Evolutionary conservation across 2,329 filamentous ascomycete species (phyloP), one percentile per base, ranked within the genome.

Genomic region (Hymenoscyphus fraxineus): DNA sequence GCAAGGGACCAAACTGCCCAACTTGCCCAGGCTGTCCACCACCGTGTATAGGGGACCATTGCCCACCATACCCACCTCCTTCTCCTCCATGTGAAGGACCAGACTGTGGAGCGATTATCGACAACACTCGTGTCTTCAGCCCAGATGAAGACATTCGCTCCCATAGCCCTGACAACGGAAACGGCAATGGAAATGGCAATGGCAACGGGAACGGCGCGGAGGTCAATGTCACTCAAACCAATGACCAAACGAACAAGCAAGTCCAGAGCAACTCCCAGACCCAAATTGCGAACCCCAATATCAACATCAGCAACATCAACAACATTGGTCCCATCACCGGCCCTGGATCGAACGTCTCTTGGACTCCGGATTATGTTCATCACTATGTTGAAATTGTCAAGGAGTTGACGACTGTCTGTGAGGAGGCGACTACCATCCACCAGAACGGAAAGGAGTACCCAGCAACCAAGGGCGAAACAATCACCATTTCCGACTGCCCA

Each of bases 401-500:
- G 62, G 77, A 81, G 51, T 78, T 78, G 65, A 79, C 80, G 12
- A 70, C 80, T 70, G 73, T 81, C 79, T 83, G 81, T 64, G 69
- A 70, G 15, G 59, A 66, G 19, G 62, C 65, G 35, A 70, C 71
- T 19, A 63, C 61, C 15, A 64, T 68, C 40, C 62, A 65, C 40
- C 68, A 68, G 51, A 64, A 65, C 38, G 64, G 62, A 32, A 38
- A 63, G 31, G 63, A 62, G 13, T 90, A 89, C 83, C 88, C 84
- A 72, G 81, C 92, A 78, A 87, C 87, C 69, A 80, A 83, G 79
- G 84, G 79, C 63, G 79, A 78, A 58, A 78, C 77, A 61, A 70
- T 82, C 73, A 82, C 80, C 63, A 66, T 65, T 54, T 66, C 62
- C 31, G 65, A 74, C 57, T 64, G 69, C 35, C 68, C 70, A 60